These are phyloP conservation scores for Boletus huronensis DNA, from an alignment of 768 basidiomycete species.

Conservation along the genomic window DNA sequence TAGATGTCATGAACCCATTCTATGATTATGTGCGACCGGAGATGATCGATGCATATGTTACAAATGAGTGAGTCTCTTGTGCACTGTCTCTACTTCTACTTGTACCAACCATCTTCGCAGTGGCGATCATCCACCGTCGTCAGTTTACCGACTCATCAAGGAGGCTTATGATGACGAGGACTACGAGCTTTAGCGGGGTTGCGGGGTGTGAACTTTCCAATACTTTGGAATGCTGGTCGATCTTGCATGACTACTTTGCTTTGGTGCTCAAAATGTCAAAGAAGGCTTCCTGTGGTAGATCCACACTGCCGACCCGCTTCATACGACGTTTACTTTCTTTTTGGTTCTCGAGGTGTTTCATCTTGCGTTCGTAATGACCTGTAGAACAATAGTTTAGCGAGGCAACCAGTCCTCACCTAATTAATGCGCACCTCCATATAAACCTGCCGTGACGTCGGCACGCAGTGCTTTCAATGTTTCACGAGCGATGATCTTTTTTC, in stretches of 20 bases:
- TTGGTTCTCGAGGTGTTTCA: conserved; percentile 85
- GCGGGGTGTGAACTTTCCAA: not conserved
- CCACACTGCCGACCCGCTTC: conserved; percentile 84
- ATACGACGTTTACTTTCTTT: conserved; percentile 89
- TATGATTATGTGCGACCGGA: conserved; percentile 95
- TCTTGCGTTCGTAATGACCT: conserved; percentile 92
- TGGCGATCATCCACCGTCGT: conserved; percentile 94
- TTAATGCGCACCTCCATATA: conserved; percentile 71
- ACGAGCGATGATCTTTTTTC: conserved; percentile 82
- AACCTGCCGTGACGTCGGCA: conserved; percentile 89
- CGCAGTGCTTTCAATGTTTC: conserved; percentile 84
- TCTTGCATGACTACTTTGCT: conserved; percentile 21
- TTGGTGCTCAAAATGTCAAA: conserved; percentile 79
- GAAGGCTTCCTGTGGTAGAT: conserved; percentile 95
- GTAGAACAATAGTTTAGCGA: not conserved
- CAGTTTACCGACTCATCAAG: conserved; percentile 87
- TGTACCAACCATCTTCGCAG: conserved; percentile 38
- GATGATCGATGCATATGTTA: conserved; percentile 89
- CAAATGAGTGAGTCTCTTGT: conserved; percentile 79
- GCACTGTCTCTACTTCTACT: not conserved
- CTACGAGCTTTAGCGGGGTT: conserved; percentile 51
- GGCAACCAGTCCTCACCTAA: not conserved
- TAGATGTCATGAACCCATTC: conserved; percentile 93
- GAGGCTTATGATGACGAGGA: conserved; percentile 97
- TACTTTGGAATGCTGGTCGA: not conserved